Base-by-base conservation (phyloP, 2,329 filamentous ascomycete species). In the Aureobasidium sp. region DNA sequence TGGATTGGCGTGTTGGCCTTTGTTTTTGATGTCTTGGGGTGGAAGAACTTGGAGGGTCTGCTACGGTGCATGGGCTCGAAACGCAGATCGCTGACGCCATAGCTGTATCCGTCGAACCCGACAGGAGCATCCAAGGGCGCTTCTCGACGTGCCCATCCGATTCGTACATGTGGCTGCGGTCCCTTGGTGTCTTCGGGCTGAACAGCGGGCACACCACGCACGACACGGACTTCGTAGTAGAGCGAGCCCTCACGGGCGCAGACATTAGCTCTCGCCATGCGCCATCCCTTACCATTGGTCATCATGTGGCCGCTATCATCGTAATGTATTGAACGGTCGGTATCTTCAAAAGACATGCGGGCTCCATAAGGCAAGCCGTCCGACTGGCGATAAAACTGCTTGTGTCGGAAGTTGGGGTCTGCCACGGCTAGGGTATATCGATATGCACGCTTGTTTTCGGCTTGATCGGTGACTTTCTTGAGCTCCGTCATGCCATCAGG, bases 31-130 rank as follows among this genome's bases (percentile, higher is more conserved):
- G 64, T 42, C 47, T 70, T 71, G 52, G 68, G 72, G 39, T 75
- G 75, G 70, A 75, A 92, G 75, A 96, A 93, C 67, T 92, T 89
- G 71, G 91, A 91, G n/a, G 92, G 91, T 53, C 93, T 86, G 66
- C 92, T 97, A 79, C 94, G 91, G 77, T 94, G 91, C 59, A 96
- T 89, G 65, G 93, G 93, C 73, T 97, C 91, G 23, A 94, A 94
- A 36, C 88, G 84, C 27, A 92, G 87, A 70, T 99, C 94, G 47
- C 92, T 88, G 62, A 97, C 84, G 50, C 90, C 93, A 72, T 97
- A 97, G 71, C 92, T 96, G 76, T 97, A 97, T 46, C 89, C 89
- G 71, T 95, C 90, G 67, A 91, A 94, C 0, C 91, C 90, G 0
- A 94, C 90, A 0, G 90, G 90, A 0, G 87, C 88, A 74, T 95